Evolutionary conservation across 257 asterid species (phyloP).

Genomic region (Rehmannia glutinosa): DNA sequence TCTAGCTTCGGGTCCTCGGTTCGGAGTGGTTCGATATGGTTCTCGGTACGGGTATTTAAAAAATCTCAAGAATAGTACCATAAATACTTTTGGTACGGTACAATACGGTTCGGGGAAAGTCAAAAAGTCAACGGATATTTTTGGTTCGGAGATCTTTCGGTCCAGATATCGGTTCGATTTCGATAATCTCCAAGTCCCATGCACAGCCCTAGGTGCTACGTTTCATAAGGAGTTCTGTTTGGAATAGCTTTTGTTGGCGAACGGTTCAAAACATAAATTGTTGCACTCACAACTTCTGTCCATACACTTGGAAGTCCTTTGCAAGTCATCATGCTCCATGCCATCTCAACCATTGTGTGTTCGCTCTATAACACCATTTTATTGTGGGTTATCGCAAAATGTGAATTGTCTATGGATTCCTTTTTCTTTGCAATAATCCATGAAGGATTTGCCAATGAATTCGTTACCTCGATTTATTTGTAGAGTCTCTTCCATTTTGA

Average conservation of each 20-base stretch:
- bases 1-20: too few species aligned
- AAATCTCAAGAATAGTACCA: too few species aligned
- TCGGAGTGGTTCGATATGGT: too few species aligned
- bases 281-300: background rate
- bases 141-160: too few species aligned
- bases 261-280: background rate
- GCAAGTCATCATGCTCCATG: constrained; percentile 1
- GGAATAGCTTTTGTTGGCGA: background rate
- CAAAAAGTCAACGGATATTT: too few species aligned
- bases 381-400: constrained; percentile 3
- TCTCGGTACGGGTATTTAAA: too few species aligned
- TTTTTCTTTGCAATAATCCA: background rate
- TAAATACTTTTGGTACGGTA: too few species aligned
- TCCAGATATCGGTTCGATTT: too few species aligned
- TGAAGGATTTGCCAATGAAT: background rate
- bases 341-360: too few species aligned
- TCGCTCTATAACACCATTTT: constrained; percentile 1
- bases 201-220: too few species aligned
- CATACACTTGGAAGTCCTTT: constrained; percentile 8
- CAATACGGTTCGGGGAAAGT: too few species aligned
- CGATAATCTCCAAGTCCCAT: too few species aligned
- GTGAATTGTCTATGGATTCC: constrained; percentile 6
- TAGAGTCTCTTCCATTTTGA: background rate
- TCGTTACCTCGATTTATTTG: constrained; percentile 12
- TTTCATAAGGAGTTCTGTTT: background rate